phyloP scores from a whole-genome alignment of 208 protist genomes.

The Acanthamoeba quina region DNA sequence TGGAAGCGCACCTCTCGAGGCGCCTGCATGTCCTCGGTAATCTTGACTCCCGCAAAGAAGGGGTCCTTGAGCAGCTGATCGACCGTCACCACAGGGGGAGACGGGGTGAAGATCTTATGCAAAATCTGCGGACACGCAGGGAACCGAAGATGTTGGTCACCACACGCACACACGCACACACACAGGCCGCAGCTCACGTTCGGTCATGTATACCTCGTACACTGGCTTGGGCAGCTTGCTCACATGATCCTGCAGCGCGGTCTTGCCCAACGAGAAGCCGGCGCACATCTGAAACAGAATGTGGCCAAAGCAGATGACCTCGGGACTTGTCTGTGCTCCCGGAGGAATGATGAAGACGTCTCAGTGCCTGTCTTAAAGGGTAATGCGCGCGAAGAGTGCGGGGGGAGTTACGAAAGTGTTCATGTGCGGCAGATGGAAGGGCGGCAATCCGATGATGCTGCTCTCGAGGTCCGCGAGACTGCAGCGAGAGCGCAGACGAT shows the following conservation, averaged over 20 bases:
- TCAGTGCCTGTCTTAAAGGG: neutral
- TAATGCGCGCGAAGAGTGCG: neutral
- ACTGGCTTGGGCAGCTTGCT: conserved; percentile 23
- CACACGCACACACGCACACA: neutral
- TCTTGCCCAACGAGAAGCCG: conserved; percentile 13
- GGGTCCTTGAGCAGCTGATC: conserved; percentile 22
- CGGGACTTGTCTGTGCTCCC: neutral
- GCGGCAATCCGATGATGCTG: neutral
- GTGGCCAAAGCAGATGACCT: conserved; percentile 64
- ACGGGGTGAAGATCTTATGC: conserved; percentile 46
- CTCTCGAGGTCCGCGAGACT: conserved; percentile 57
- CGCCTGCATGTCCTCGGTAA: conserved; percentile 11
- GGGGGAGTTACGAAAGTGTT: neutral
- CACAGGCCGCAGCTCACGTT: neutral
- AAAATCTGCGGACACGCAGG: neutral
- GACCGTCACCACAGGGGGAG: neutral
- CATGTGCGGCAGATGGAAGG: neutral
- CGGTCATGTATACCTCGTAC: neutral
- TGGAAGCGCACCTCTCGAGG: neutral
- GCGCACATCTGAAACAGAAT: conserved; percentile 49
- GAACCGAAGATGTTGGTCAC: neutral
- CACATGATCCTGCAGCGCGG: neutral
- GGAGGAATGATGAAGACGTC: neutral
- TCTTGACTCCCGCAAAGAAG: conserved; percentile 57
- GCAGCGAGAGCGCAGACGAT: neutral